These are phyloP conservation scores for Olyra latifolia DNA, from an alignment of 176 grass and related monocot species.

Conservation along the genomic window DNA sequence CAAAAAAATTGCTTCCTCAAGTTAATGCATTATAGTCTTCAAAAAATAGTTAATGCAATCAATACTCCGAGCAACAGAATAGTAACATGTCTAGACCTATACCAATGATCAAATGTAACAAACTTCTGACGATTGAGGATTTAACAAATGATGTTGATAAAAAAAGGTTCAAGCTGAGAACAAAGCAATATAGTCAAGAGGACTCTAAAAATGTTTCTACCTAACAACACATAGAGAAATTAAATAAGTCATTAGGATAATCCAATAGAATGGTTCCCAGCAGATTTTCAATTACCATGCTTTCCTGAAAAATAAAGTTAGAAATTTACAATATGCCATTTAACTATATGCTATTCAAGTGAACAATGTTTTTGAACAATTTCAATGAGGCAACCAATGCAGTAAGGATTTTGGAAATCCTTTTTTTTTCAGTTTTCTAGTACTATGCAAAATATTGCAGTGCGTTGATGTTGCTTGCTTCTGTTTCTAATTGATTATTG, in stretches of 20 bases:
- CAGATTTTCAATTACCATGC: background rate
- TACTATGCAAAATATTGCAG: background rate
- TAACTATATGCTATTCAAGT: background rate
- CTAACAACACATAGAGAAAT: background rate
- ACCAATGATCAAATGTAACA: constrained; percentile 24
- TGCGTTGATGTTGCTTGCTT: background rate
- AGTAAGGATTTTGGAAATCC: background rate
- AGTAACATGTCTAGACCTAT: background rate
- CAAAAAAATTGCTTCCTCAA: constrained; percentile 30
- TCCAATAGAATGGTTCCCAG: background rate
- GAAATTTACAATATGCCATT: background rate
- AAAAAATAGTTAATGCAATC: background rate
- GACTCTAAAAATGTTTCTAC: background rate
- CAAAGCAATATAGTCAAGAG: background rate
- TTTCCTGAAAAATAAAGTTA: background rate
- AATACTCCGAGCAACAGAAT: constrained; percentile 9
- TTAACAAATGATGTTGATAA: background rate
- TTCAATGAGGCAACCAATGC: background rate
- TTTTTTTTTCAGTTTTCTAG: constrained; percentile 10
- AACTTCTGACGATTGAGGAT: background rate
- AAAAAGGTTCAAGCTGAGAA: background rate
- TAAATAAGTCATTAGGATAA: background rate
- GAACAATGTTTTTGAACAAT: background rate
- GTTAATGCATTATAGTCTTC: background rate
- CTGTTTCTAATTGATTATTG: constrained; percentile 13